Evolutionary conservation across 2,329 filamentous ascomycete genomes (phyloP).

Genomic region (Diplodia seriata): DNA sequence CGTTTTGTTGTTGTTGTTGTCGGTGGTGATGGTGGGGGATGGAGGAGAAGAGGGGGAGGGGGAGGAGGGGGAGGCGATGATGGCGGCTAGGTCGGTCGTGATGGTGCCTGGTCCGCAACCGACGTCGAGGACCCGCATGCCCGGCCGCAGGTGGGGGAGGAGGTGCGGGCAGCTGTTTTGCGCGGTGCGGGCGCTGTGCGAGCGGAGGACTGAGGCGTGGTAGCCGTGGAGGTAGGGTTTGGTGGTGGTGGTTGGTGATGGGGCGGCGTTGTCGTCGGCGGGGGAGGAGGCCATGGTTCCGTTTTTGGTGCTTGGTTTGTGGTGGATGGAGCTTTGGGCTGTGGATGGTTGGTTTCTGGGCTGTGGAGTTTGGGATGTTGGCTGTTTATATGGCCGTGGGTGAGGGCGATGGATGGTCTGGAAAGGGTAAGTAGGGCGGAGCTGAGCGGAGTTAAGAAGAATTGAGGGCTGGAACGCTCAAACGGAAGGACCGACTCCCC

Average conservation of each 20-base stretch:
- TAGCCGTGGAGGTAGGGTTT: slow-evolving; percentile 49
- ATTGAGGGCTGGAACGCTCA: background rate
- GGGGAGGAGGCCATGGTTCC: background rate
- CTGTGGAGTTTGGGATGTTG: too few species aligned
- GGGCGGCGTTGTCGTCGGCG: background rate
- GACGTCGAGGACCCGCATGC: slow-evolving; percentile 53
- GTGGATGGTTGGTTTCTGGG: too few species aligned
- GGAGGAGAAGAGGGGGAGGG: too few species aligned
- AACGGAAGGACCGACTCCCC: background rate
- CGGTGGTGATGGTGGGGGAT: too few species aligned
- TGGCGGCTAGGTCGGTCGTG: slow-evolving; percentile 52
- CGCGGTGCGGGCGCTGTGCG: slow-evolving; percentile 55
- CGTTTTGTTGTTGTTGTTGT: too few species aligned
- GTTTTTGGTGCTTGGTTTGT: background rate
- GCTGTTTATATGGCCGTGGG: background rate
- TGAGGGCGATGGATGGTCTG: background rate
- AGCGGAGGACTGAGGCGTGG: slow-evolving; percentile 48
- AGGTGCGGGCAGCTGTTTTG: slow-evolving; percentile 53
- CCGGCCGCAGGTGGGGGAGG: slow-evolving; percentile 43
- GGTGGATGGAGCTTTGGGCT: background rate
- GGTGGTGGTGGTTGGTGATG: background rate
- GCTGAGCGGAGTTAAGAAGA: background rate
- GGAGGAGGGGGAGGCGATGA: slow-evolving; percentile 43
- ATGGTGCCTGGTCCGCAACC: slow-evolving; percentile 60
- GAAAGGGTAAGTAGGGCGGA: background rate